Evolutionary conservation across 1,284 basidiomycete genomes (phyloP), one percentile per base, ranked within the genome.

Genomic region (Erythrobasidium hasegawianum): DNA sequence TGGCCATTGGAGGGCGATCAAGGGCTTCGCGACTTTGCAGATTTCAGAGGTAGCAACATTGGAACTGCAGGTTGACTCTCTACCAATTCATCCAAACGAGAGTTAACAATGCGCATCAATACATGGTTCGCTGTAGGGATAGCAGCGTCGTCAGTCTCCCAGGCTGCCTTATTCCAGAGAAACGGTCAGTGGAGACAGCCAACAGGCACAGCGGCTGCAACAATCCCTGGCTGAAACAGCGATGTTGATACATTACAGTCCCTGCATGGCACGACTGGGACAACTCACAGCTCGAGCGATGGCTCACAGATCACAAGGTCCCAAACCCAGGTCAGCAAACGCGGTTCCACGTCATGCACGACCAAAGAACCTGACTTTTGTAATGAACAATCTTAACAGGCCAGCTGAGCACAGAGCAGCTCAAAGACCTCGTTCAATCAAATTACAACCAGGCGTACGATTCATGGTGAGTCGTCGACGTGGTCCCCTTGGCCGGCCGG

Each of bases 231-330:
- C 26, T 14, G 38, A 47, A 14, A 52, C 43, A 47, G 18, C 43
- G n/a, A 16, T 10, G 10, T 47, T 18, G 45, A n/a, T 33, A 11
- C 2, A 58, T n/a, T 11, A 38, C 62, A 65, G 62, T 45, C 55
- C 62, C 62, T 2, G 62, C 62, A 58, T 65, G 62, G 62, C 55
- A 57, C 38, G 59, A 69, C 49, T 89, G 88, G 88, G 83, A 85
- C 26, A 76, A 80, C 26, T 76, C 81, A 20, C 81, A 90, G 73
- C 83, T 90, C 29, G 79, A 81, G 65, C 73, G 81, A 49, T 91
- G 88, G 87, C 84, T 91, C 65, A 79, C 85, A 47, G 82, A 85
- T 4, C 86, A 89, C 77, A 83, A 84, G 69, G 81, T 91, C 71
- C 79, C 82, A 11, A 77, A 84, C 11, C 85, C 85, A 10, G 77